Base-by-base conservation (phyloP, 2,329 filamentous ascomycete genomes). In the Dactylellina parvicollis region DNA sequence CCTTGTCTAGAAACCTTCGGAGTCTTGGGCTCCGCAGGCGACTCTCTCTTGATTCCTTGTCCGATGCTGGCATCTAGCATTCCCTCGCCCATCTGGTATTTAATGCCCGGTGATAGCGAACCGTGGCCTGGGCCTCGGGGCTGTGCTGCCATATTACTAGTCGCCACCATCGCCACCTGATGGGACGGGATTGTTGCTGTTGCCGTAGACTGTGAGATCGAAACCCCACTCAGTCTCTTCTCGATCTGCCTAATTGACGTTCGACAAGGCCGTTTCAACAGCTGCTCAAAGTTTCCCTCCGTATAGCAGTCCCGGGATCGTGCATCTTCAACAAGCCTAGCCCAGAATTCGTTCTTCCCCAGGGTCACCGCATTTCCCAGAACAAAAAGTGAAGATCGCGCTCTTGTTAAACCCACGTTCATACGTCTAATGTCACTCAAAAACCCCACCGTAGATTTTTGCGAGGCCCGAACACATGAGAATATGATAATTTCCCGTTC, bases 401-500 rank as follows among this genome's bases (percentile, higher is more conserved):
- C 96, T 84, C 95, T 90, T 20, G 95, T 99, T 72, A 99, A 85
- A 83, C 95, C 95, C 78, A 99, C 95, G 81, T 99, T 99, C 96
- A 99, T 98, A 85, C 95, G 94, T 70, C 95, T 89, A 79, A 99
- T 96, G 80, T 99, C 95, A 61, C 92, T 91, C 86, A 99, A 90
- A 87, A 99, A 99, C 85, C 95, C 95, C 79, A 99, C 96, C 78
- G 94, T 92, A n/a, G 91, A 90, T 5, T 90, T 91, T n/a, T 91
- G 87, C 28, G 90, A 94, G 20, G 95, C 94, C 82, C 95, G 89
- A 74, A 99, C 95, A 81, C 96, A 99, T 40, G 95, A 98, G 83
- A 99, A 99, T 75, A 99, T 98, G 80, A 99, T 98, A 75, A 99
- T 90, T 79, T 99, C 95, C 78, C 92, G 95, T 81, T 99, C 95